Conservation (phyloP, 129 eudicot species). For the carrot (Daucus carota) region DH1_v3.0 NC_030382.2:40813001-40813500, state of each 20-base stretch:
- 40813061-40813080: background rate
- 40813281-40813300: background rate
- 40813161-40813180: background rate
- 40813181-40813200: background rate
- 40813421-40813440: conserved; percentile 45
- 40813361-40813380: background rate
- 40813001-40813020: background rate
- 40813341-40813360: background rate
- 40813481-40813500: conserved; percentile 51
- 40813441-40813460: conserved; percentile 30
- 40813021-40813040: background rate
- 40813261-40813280: background rate
- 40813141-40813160: background rate
- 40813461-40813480: conserved; percentile 12
- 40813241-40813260: background rate
- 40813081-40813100: background rate
- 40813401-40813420: conserved; percentile 63
- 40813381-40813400: background rate
- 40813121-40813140: background rate
- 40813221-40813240: background rate
- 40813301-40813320: background rate
- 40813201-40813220: background rate
- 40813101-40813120: background rate
- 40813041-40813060: background rate
- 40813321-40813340: background rate